Percentiles rank a stretch among this genome's conserved stretches.
These are phyloP conservation scores for Penicillium bialowiezense DNA, from an alignment of 495 filamentous ascomycete genomes.

Conservation along the genomic window DNA sequence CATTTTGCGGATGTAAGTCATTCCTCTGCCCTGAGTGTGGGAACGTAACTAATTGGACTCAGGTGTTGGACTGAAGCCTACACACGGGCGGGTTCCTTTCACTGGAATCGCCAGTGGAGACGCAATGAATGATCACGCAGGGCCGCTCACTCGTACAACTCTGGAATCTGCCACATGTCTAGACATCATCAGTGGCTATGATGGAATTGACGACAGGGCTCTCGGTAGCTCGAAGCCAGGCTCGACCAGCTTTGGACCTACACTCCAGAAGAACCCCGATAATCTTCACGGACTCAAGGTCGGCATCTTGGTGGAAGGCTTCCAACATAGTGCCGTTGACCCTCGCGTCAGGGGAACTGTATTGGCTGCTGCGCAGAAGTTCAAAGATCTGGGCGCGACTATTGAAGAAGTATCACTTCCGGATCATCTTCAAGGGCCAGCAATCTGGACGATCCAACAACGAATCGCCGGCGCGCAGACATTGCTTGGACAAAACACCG, in stretches of 20 bases:
- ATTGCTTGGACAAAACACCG: constrained; percentile 36
- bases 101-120: constrained; percentile 46
- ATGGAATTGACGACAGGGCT: constrained; percentile 56
- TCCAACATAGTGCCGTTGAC: constrained; percentile 41
- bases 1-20: constrained; percentile 42
- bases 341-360: constrained; percentile 40
- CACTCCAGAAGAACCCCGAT: constrained; percentile 19
- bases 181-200: constrained; percentile 52
- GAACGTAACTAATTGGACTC: neutral
- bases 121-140: constrained; percentile 45
- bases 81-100: constrained; percentile 51
- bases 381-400: constrained; percentile 49
- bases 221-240: constrained; percentile 42
- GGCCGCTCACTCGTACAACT: constrained; percentile 47
- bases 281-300: constrained; percentile 49
- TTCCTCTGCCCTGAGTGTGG: neutral
- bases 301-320: constrained; percentile 51
- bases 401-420: constrained; percentile 52
- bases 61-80: constrained; percentile 48
- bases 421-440: constrained; percentile 43
- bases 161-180: constrained; percentile 50
- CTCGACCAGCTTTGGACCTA: constrained; percentile 38
- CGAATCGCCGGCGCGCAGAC: constrained; percentile 42
- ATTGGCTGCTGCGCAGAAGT: constrained; percentile 39
- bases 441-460: constrained; percentile 50